These are phyloP conservation scores for Ophiostoma triangulosporum DNA, from an alignment of 2,329 filamentous ascomycete species.

Conservation along the genomic window DNA sequence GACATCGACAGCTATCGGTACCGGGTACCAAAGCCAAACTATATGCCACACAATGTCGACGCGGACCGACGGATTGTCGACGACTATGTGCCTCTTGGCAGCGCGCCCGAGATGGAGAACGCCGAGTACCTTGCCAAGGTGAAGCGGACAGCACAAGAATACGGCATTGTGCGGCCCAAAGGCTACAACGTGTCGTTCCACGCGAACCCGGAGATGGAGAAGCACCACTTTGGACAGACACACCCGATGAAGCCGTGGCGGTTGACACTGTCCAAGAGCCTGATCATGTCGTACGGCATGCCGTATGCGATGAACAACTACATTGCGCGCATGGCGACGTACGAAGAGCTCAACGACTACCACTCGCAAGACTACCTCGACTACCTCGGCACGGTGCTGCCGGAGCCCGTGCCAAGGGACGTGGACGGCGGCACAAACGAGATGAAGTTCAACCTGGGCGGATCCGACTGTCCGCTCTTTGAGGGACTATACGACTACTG, in stretches of 20 bases:
- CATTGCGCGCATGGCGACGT: constrained; percentile 67
- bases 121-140: constrained; percentile 43
- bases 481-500: constrained; percentile 94
- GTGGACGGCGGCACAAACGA: constrained; percentile 43
- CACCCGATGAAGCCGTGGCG: constrained; percentile 99
- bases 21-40: constrained; percentile 44
- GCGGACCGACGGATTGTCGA: constrained; percentile 37
- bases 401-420: constrained; percentile 49
- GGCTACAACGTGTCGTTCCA: constrained; percentile 92
- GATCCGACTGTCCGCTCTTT: constrained; percentile 92
- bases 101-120: constrained; percentile 39
- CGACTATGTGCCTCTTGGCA: constrained; percentile 37
- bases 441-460: constrained; percentile 69
- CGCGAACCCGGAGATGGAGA: constrained; percentile 87
- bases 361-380: constrained; percentile 84
- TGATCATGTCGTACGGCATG: constrained; percentile 90
- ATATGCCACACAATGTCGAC: constrained; percentile 41
- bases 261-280: constrained; percentile 83
- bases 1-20: constrained; percentile 36
- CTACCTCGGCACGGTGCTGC: constrained; percentile 62
- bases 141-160: constrained; percentile 40
- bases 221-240: constrained; percentile 90
- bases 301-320: constrained; percentile 96
- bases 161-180: constrained; percentile 65
- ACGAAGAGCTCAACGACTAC: constrained; percentile 76